These are phyloP conservation scores for Fusarium fujikuroi DNA, from an alignment of 2,329 filamentous ascomycete genomes.

Conservation along the genomic window DNA sequence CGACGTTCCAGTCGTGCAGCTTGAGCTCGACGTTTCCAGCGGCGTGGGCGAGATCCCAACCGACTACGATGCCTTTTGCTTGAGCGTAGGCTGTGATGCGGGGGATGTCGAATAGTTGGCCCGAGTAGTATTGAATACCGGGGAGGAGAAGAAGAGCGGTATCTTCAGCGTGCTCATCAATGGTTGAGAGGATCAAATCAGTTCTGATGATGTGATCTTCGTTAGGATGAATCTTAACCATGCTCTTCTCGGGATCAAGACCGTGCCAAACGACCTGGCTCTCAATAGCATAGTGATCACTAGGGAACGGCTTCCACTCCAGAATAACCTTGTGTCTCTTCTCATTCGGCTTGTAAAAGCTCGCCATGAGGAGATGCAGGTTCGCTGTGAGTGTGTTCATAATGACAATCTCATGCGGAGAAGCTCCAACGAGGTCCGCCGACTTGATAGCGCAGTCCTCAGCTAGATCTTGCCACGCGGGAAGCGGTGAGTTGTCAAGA, in stretches of 20 bases:
- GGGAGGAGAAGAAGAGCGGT: constrained; percentile 84
- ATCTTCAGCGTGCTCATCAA: constrained; percentile 77
- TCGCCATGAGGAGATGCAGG: constrained; percentile 83
- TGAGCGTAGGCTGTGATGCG: constrained; percentile 83
- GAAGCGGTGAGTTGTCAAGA: constrained; percentile 73
- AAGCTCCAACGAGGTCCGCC: constrained; percentile 79
- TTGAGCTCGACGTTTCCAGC: constrained; percentile 83
- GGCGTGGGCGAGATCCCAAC: constrained; percentile 91
- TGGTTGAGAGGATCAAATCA: constrained; percentile 75
- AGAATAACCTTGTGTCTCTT: constrained; percentile 80
- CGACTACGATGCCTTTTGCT: constrained; percentile 75
- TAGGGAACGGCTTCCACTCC: constrained; percentile 92
- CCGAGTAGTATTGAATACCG: constrained; percentile 92
- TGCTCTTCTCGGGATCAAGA: constrained; percentile 71
- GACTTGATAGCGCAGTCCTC: constrained; percentile 77
- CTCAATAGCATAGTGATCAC: constrained; percentile 86
- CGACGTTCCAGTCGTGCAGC: constrained; percentile 89
- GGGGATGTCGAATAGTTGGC: constrained; percentile 86
- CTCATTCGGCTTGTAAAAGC: constrained; percentile 79
- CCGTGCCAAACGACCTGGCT: constrained; percentile 81
- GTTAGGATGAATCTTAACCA: constrained; percentile 78
- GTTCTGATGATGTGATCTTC: constrained; percentile 72
- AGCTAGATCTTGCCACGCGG: constrained; percentile 82
- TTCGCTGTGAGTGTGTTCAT: constrained; percentile 91
- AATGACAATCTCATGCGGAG: constrained; percentile 78